Conservation (phyloP, 2,329 filamentous ascomycete genomes). For the Cyphellophora europaea region DNA sequence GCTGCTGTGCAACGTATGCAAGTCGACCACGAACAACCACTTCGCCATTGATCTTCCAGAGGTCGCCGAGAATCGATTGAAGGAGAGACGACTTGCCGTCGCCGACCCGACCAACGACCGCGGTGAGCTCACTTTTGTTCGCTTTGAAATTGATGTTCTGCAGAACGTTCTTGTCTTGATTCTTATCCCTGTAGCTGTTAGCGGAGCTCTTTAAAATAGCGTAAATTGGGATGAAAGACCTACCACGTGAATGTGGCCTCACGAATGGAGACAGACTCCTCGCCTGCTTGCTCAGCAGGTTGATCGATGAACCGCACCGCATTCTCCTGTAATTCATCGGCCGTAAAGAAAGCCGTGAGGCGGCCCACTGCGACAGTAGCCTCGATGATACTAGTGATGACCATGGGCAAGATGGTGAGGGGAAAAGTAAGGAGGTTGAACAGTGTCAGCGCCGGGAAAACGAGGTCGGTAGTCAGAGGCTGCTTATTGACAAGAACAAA, state of each 20-base stretch:
- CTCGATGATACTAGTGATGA: slow-evolving; percentile 93
- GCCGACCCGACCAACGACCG: slow-evolving; percentile 89
- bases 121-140: slow-evolving; percentile 86
- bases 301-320: slow-evolving; percentile 60
- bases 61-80: slow-evolving; percentile 76
- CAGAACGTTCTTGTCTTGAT: slow-evolving; percentile 59
- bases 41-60: slow-evolving; percentile 80
- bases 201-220: too few relatives aligned
- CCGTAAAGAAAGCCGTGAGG: slow-evolving; percentile 72
- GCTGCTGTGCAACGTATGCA: slow-evolving; percentile 85
- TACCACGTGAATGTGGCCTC: slow-evolving; percentile 92
- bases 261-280: slow-evolving; percentile 74
- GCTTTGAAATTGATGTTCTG: slow-evolving; percentile 80
- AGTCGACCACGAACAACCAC: slow-evolving; percentile 73
- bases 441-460: slow-evolving; percentile 84
- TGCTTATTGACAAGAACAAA: slow-evolving; percentile 77
- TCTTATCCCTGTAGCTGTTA: too few relatives aligned
- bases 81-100: slow-evolving; percentile 90
- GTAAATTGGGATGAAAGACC: too few relatives aligned
- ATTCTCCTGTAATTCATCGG: slow-evolving; percentile 82
- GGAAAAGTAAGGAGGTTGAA: slow-evolving; percentile 97
- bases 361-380: slow-evolving; percentile 85
- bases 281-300: slow-evolving; percentile 64
- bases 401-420: slow-evolving; percentile 88
- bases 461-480: slow-evolving; percentile 84